Base-by-base conservation (phyloP, 1,284 basidiomycete species). In the Phylloporus gajari region DNA sequence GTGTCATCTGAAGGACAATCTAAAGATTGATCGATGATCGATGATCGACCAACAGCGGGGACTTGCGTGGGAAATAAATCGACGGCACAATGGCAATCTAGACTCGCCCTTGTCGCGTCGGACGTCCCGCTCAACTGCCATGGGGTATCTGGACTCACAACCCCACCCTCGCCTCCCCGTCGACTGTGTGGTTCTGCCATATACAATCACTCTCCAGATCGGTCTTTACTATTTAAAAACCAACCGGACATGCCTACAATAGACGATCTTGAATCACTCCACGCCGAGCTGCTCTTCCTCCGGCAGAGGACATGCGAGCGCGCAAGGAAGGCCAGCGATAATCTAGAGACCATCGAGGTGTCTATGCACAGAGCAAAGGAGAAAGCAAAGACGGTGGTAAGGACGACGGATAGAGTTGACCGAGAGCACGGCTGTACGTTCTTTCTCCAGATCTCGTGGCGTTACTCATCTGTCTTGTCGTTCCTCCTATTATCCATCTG, bases 321-420 rank as follows among this genome's bases (percentile, higher is more conserved):
- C 73, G 88, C 86, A 63, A 90, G 87, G 85, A 93, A 92, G 84
- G 91, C 91, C 0, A 88, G 86, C 46, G 89, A 92, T 77, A 93
- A 94, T 85, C 83, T 93, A 75, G 88, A 86, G 79, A 87, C 87
- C 73, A 90, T 92, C 74, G 90, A 91, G 75, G 92, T 91, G 81
- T 91, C 89, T 63, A 90, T 92, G 88, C 86, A 90, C 69, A 87
- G 89, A 74, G 88, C 93, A 84, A 91, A 88, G 84, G 93, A 92
- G 84, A 91, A 88, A 82, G 91, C 91, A 83, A 93, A 93, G 83
- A 91, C 91, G 5, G 94, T 95, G 82, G 89, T 88, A 61, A 93
- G 88, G 83, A 89, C 88, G 42, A 78, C 88, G 65, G 91, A 92
- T 73, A 93, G 89, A 83, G 84, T 90, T 67, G 93, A 92, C 83